phyloP scores from a whole-genome alignment of 345 rosid species.

The Hirschfeldia incana region DNA sequence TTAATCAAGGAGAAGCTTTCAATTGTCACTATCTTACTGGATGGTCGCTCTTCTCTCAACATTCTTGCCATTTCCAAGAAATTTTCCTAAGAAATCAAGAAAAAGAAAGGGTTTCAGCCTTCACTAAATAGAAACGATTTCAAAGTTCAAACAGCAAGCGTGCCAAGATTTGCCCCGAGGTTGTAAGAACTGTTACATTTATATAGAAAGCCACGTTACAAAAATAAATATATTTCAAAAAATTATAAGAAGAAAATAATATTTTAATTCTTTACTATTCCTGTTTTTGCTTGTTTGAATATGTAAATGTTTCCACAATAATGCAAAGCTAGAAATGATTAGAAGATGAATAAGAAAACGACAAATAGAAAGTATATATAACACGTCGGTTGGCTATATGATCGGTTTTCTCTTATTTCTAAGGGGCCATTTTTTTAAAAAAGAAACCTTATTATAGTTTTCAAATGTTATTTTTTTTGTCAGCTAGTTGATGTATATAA shows the following conservation, averaged over 20 bases:
- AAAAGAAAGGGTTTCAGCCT: neutral
- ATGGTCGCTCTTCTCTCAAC: conserved; percentile 31
- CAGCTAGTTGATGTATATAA: neutral
- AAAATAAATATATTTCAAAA: neutral
- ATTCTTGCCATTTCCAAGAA: conserved; percentile 7
- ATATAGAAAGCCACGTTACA: neutral
- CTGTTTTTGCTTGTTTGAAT: neutral
- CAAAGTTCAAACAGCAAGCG: neutral
- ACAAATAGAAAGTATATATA: neutral
- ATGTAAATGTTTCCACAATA: neutral
- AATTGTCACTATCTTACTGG: conserved; percentile 42
- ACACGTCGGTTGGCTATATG: neutral
- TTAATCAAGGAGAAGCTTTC: conserved; percentile 36
- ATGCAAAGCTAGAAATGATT: neutral
- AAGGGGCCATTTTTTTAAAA: neutral
- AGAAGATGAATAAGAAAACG: neutral
- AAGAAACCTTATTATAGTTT: neutral
- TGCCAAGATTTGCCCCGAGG: conserved; percentile 17
- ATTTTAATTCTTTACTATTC: neutral
- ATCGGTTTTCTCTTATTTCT: neutral
- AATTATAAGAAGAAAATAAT: neutral
- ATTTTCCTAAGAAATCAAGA: neutral
- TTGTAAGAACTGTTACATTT: conserved; percentile 19
- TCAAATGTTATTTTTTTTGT: neutral
- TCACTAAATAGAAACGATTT: neutral